Conservation (phyloP, 352 stramenopile species). For the Globisporangium polare region DNA sequence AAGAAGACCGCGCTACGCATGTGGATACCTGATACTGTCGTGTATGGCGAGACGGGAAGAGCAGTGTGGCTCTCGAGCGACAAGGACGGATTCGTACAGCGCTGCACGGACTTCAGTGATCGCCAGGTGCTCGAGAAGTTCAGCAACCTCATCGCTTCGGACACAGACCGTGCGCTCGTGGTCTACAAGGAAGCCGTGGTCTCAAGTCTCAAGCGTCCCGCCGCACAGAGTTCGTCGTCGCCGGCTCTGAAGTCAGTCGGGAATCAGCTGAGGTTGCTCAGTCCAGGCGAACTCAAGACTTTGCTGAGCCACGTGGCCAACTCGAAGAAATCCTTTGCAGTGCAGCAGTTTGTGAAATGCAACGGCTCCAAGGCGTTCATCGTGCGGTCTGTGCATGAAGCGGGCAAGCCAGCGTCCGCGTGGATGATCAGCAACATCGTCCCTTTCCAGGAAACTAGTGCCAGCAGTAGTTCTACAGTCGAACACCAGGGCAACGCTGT, state of each 20-base stretch:
- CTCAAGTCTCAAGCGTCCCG: slow-evolving; percentile 15
- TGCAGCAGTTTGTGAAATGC: slow-evolving; percentile 70
- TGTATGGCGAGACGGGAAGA: slow-evolving; percentile 72
- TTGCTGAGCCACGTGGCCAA: slow-evolving; percentile 60
- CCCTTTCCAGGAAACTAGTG: slow-evolving; percentile 28
- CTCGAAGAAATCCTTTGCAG: slow-evolving; percentile 60
- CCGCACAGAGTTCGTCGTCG: not conserved
- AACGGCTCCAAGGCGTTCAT: slow-evolving; percentile 74
- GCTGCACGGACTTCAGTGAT: slow-evolving; percentile 60
- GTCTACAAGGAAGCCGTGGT: slow-evolving; percentile 71
- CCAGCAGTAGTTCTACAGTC: not conserved
- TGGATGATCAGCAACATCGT: slow-evolving; percentile 83
- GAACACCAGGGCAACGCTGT: not conserved
- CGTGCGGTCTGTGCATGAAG: slow-evolving; percentile 61
- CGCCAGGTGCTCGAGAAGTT: slow-evolving; percentile 74
- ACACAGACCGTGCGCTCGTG: slow-evolving; percentile 40
- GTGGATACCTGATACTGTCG: slow-evolving; percentile 75
- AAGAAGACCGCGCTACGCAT: slow-evolving; percentile 38
- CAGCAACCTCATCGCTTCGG: slow-evolving; percentile 20
- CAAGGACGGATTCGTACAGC: slow-evolving; percentile 60
- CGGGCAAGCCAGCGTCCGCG: slow-evolving; percentile 47
- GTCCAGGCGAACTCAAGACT: slow-evolving; percentile 57
- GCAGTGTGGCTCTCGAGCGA: slow-evolving; percentile 74
- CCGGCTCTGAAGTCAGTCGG: slow-evolving; percentile 32
- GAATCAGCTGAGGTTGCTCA: slow-evolving; percentile 65